Evolutionary conservation across 2,329 filamentous ascomycete genomes (phyloP), one percentile per base, ranked within the genome.

Genomic region (Lachnellula arida): DNA sequence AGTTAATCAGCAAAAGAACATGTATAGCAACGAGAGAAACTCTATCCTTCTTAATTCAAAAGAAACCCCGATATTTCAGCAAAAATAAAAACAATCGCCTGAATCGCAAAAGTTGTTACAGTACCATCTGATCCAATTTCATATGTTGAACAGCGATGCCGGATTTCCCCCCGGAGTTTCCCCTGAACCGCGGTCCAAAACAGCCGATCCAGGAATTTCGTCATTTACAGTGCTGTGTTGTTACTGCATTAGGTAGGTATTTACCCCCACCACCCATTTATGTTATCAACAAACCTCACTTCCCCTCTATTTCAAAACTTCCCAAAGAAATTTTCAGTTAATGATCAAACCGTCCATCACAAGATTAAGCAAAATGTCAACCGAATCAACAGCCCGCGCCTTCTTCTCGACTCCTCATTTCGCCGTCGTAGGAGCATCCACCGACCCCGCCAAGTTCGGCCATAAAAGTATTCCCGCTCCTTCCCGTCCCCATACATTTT

Each of bases 361-460:
- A 39, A 50, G 17, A 50, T 5, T 28, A 32, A 35, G 19, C 28
- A 75, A 69, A 40, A 84, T 84, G 80, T 73, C 80, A 22, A 89
- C 88, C 76, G 86, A 91, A 70, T 78, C 84, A 47, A 82, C 87
- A 46, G 85, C 91, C 46, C 85, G 84, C 60, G 79, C 80, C 12
- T 97, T 97, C 79, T 96, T 97, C 76, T 79, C 83, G 3, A 87
- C 87, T 7, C 82, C 87, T 25, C 78, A 81, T 63, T 96, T 93
- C 71, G 92, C 93, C 56, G 93, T 97, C 28, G 91, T 92, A 19
- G 93, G 93, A 66, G 93, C 93, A 39, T 93, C 88, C 70, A 89
- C 88, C 51, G 91, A 96, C 73, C 78, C 88, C 42, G 76, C 79
- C 69, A 97, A 96, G 72, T 97, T 88, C 68, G 93, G 94, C 23